Conservation (phyloP, 352 stramenopile genomes). For the Labyrinthula sp. region DNA sequence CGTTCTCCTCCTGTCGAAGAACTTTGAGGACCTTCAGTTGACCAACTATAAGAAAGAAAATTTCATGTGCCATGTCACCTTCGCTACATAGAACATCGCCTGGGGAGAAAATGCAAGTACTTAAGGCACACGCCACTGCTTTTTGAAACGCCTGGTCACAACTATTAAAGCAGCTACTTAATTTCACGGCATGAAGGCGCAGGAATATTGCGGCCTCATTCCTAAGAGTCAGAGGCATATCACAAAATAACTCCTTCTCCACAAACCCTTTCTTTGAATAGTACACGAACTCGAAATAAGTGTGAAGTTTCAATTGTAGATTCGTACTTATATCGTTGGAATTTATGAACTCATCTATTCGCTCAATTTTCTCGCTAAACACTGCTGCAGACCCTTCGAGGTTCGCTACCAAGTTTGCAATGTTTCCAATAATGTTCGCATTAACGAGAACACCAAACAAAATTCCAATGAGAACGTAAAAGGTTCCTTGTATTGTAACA, state of each 20-base stretch:
- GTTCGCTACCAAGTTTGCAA: conserved; percentile 42
- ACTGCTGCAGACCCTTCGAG: conserved; percentile 36
- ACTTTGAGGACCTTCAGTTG: too few species aligned
- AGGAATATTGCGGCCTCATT: conserved; percentile 28
- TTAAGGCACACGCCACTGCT: conserved; percentile 35
- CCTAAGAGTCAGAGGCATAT: conserved; percentile 21
- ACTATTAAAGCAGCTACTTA: conserved; percentile 35
- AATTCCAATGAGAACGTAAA: conserved; percentile 41
- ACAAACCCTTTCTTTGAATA: conserved; percentile 25
- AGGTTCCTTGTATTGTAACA: conserved; percentile 38
- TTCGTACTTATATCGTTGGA: conserved; percentile 27
- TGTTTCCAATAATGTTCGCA: conserved; percentile 41
- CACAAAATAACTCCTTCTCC: conserved; percentile 11
- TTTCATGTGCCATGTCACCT: conserved; percentile 41
- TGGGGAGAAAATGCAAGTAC: conserved; percentile 34
- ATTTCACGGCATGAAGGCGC: conserved; percentile 27
- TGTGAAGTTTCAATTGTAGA: conserved; percentile 13
- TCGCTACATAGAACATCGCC: conserved; percentile 38
- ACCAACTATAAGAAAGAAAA: conserved; percentile 44
- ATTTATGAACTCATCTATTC: conserved; percentile 39
- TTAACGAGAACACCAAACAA: conserved; percentile 44
- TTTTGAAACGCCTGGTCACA: conserved; percentile 36
- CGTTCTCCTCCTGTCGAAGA: too few species aligned
- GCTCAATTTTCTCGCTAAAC: conserved; percentile 38
- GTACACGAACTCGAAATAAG: conserved; percentile 30